Conservation (phyloP, 2,329 filamentous ascomycete species). For the Xylariaceae sp. region DNA sequence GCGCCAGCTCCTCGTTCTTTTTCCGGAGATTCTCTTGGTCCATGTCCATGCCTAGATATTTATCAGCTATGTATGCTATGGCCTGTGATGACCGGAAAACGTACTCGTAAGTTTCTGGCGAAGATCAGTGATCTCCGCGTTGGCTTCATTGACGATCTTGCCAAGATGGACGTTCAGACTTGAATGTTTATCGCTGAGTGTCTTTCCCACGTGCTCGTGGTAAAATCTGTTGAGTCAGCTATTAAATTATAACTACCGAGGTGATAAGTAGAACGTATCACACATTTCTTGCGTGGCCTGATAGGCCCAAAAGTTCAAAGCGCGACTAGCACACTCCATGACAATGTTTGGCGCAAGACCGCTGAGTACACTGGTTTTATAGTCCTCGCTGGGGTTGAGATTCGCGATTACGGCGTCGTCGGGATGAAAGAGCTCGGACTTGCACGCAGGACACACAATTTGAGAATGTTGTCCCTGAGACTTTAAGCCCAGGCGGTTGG, state of each 20-base stretch:
- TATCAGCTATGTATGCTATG: constrained; percentile 7
- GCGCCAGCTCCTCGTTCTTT: constrained; percentile 68
- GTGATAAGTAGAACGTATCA: constrained; percentile 17
- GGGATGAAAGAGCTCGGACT: constrained; percentile 59
- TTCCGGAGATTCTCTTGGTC: constrained; percentile 61
- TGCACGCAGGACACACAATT: constrained; percentile 70
- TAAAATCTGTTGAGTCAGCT: constrained; percentile 53
- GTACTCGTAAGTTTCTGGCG: constrained; percentile 61
- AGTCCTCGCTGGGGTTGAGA: constrained; percentile 79
- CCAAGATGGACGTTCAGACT: constrained; percentile 64
- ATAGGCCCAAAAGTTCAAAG: constrained; percentile 80
- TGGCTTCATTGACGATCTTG: constrained; percentile 69
- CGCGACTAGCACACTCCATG: constrained; percentile 80
- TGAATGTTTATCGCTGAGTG: constrained; percentile 67
- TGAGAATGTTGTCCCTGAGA: constrained; percentile 47
- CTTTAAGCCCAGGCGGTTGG: constrained; percentile 59
- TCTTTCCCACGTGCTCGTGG: constrained; percentile 70
- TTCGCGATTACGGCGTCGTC: constrained; percentile 71
- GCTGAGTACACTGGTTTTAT: constrained; percentile 81
- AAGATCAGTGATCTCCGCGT: constrained; percentile 63
- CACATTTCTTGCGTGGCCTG: constrained; percentile 82
- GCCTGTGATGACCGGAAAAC: constrained; percentile 13
- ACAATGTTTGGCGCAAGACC: constrained; percentile 76
- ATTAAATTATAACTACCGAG: constrained; percentile 1
- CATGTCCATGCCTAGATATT: constrained; percentile 44